Conservation (phyloP, 2,329 filamentous ascomycete genomes). For the Kalaharituber pfeilii region DNA sequence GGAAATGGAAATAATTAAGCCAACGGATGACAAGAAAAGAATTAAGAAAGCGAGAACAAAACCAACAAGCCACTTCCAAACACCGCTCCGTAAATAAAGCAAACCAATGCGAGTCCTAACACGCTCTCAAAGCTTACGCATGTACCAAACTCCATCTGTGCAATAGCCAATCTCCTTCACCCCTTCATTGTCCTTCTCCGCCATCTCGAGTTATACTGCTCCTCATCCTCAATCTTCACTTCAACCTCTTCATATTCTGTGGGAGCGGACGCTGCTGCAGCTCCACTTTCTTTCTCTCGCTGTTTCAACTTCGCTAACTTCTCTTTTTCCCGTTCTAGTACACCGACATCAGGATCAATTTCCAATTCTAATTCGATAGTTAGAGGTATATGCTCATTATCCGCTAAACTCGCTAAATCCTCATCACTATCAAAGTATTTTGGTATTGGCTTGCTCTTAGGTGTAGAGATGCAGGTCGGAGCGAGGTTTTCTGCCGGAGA, state of each 20-base stretch:
- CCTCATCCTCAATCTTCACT: slow-evolving; percentile 3
- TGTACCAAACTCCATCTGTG: no score
- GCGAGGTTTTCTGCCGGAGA: no score
- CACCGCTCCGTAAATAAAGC: no score
- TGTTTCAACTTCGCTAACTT: neutral
- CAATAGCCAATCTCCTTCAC: no score
- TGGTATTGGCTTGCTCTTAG: no score
- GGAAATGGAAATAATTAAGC: neutral
- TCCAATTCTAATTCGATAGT: neutral
- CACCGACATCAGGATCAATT: slow-evolving; percentile 1
- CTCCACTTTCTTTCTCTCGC: neutral
- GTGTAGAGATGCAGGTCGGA: no score
- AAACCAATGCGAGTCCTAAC: no score
- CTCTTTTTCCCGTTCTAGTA: neutral
- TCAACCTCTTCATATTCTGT: neutral
- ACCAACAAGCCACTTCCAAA: no score
- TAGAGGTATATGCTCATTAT: no score
- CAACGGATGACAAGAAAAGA: slow-evolving; percentile 4
- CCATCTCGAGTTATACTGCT: slow-evolving; percentile 3
- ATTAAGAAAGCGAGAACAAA: neutral
- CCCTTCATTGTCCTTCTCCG: neutral
- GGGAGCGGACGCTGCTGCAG: neutral
- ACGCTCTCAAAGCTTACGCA: no score
- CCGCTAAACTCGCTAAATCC: neutral
- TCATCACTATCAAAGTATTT: neutral